A percentile compares a stretch with the other conserved stretches of the same genome.
phyloP scores from a whole-genome alignment of 768 basidiomycete species.

The Hypholoma sublateritium region DNA sequence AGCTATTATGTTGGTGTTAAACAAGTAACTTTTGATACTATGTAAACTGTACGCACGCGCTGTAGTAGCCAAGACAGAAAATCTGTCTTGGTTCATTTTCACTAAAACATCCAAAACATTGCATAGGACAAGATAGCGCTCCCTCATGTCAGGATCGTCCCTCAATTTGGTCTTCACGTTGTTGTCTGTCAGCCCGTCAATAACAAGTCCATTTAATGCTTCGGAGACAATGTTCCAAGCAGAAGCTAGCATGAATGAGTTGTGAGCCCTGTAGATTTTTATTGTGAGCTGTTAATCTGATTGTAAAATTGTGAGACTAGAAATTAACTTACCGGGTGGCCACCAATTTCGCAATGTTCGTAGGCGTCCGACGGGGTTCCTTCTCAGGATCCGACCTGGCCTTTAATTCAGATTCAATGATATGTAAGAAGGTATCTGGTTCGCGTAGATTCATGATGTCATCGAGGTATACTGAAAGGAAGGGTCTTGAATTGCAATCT shows the following conservation, averaged over 20 bases:
- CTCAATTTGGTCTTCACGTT: slow-evolving; percentile 54
- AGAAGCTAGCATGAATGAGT: slow-evolving; percentile 78
- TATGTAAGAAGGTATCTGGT: slow-evolving; percentile 55
- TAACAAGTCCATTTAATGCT: slow-evolving; percentile 53
- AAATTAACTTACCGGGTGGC: slow-evolving; percentile 49
- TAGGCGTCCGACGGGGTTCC: slow-evolving; percentile 38
- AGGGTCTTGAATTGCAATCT: slow-evolving; percentile 1
- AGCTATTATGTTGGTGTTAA: slow-evolving; percentile 36
- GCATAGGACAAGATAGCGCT: slow-evolving; percentile 61
- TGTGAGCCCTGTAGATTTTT: slow-evolving; percentile 63
- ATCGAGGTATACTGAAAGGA: slow-evolving; percentile 57
- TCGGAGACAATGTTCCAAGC: slow-evolving; percentile 77
- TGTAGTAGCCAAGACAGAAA: slow-evolving; percentile 69
- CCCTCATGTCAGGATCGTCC: slow-evolving; percentile 48
- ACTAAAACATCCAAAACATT: slow-evolving; percentile 63
- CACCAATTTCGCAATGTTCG: slow-evolving; percentile 55
- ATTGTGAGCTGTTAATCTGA: not conserved
- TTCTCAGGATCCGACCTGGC: slow-evolving; percentile 44
- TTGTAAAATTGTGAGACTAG: not conserved
- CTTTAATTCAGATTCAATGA: slow-evolving; percentile 56
- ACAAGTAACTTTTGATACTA: not conserved
- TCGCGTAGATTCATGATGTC: slow-evolving; percentile 70
- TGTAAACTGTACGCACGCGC: slow-evolving; percentile 49
- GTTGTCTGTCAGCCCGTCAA: slow-evolving; percentile 52
- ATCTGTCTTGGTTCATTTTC: slow-evolving; percentile 59